Base-by-base conservation (phyloP, 169 alveolate species). In the Eimeria praecox region DNA sequence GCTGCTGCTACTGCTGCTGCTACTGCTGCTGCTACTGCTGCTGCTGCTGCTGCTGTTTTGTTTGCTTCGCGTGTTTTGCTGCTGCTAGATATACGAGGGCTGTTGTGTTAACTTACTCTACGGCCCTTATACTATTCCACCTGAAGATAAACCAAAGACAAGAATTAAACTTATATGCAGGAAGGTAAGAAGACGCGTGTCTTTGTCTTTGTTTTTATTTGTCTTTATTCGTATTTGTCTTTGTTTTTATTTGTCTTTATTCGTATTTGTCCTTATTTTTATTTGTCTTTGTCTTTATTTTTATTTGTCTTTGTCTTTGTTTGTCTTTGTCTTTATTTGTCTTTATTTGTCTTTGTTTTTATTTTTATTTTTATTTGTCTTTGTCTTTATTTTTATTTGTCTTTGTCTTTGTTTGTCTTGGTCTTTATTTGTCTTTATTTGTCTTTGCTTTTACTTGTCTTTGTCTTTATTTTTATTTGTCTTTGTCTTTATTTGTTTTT, bases 81-180 rank as follows among this genome's bases (percentile, higher is more conserved):
- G 94, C 90, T 52, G 59, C 20, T 49, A 90, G 96, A 78, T 97
- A 18, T 97, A 97, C 92, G 96, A 92, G 33, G 90, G 98, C 22
- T 96, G 94, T 73, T 98, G 97, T 87, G 95, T 95, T 22, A 97
- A 98, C 64, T 89, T 98, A 94, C 97, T 96, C 71, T 98, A 97
- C 82, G 96, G 98, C 8, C 89, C 97, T 2, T 96, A 77, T 95
- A 94, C 56, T 30, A 92, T 97, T 40, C 96, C 90, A 22, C 97
- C 98, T 35, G 73, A 85, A 9, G 97, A 95, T 42, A 97, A 98
- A 95, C 97, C 96, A 35, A 96, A 96, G 90, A 95, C 98, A 20
- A 96, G 94, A 90, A 91, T 97, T 69, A 98, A 98, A 89, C 94
- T 98, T 42, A 30, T 82, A n/a, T 82, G 90, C 90, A 24, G n/a